Percentiles rank a stretch among this genome's conserved stretches.
Conservation (phyloP, 768 basidiomycete species). For the Antrodiella citrinella region DNA sequence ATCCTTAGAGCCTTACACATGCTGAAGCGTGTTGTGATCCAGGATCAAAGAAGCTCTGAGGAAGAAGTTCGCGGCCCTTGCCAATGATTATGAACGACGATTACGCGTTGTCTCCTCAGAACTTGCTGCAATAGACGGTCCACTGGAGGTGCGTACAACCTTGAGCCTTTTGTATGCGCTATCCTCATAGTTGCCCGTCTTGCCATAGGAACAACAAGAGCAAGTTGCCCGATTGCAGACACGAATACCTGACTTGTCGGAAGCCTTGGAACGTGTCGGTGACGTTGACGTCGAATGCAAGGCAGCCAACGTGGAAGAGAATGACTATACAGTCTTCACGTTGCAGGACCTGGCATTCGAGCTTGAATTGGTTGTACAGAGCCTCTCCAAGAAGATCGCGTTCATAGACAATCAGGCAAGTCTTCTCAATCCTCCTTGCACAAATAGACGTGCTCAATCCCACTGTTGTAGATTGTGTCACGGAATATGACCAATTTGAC, state of each 20-base stretch:
- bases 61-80: conserved; percentile 68
- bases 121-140: conserved; percentile 67
- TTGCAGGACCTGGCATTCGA: conserved; percentile 88
- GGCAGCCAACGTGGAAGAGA: conserved; percentile 91
- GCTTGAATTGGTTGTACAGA: conserved; percentile 71
- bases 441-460: neutral
- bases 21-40: conserved; percentile 1
- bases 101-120: conserved; percentile 61
- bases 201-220: conserved; percentile 63
- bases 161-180: neutral
- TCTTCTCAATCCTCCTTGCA: too few relatives aligned
- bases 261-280: conserved; percentile 43
- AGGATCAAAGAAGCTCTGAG: conserved; percentile 81
- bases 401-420: conserved; percentile 94
- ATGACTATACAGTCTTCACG: conserved; percentile 90
- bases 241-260: conserved; percentile 57
- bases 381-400: conserved; percentile 81
- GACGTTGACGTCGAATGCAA: conserved; percentile 68
- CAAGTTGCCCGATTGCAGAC: conserved; percentile 57
- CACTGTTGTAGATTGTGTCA: conserved; percentile 73
- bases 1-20: neutral
- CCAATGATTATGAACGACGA: conserved; percentile 67
- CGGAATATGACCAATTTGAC: conserved; percentile 91
- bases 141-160: conserved; percentile 51
- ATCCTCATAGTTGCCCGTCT: neutral